Base-by-base conservation (phyloP, 2,329 filamentous ascomycete species). In the Claviceps purpurea region DNA sequence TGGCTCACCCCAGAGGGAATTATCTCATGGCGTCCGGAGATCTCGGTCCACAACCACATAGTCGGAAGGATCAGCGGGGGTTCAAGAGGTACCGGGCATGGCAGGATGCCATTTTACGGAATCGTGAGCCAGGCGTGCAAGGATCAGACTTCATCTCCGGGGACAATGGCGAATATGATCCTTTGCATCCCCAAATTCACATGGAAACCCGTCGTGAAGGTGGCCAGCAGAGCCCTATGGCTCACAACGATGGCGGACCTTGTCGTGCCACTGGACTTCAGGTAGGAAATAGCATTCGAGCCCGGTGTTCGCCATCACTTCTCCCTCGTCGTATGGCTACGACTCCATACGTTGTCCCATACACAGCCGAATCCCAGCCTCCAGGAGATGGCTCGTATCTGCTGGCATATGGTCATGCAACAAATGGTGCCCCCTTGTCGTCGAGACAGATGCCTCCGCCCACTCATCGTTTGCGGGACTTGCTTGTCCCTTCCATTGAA, bases 41-140 rank as follows among this genome's bases (percentile, higher is more conserved):
- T 37, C 38, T 41, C 38, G 40, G 38, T 52, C 52, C 47, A 11
- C 55, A 56, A 37, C 47, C 58, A 34, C 30, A 34, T 24, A 61
- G 62, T 20, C 66, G 64, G 56, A 71, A 63, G 56, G 63, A 65
- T 30, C 70, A 72, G 47, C 65, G 71, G 38, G 73, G 72, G 2
- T 75, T 76, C 54, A 69, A 70, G 56, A 65, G 73, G 56, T 75
- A 75, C 50, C 65, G 70, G 54, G 72, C 68, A n/a, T 70, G 68
- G 68, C 64, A 68, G 53, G 65, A 68, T 43, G 68, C 68, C 20
- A 60, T 70, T 40, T 59, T 62, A 48, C 65, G 68, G 26, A 65
- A 61, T 52, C 60, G 62, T 47, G 59, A 54, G 20, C 45, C 50
- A 38, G 49, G 40, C 53, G 20, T 55, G 54, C 42, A 50, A 51